Evolutionary conservation across 2,329 filamentous ascomycete species (phyloP).

Genomic region (Trichoderma sp.): DNA sequence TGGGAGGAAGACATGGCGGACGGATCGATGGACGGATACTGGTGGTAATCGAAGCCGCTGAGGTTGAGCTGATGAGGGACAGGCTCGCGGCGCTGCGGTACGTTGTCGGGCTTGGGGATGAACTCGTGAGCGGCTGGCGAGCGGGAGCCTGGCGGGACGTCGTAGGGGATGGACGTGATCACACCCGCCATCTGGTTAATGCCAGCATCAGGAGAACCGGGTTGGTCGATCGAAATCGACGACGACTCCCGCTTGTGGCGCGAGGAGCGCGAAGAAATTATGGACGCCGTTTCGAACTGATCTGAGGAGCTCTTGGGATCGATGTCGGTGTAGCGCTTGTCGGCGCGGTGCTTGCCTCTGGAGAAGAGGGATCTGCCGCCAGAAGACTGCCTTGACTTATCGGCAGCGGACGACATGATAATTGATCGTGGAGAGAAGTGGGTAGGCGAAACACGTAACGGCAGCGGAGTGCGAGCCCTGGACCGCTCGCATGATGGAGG

Average conservation of each 20-base stretch:
- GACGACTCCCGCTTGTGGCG: slow-evolving; percentile 75
- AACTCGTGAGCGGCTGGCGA: slow-evolving; percentile 74
- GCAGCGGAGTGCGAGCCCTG: slow-evolving; percentile 38
- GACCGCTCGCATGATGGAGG: slow-evolving; percentile 45
- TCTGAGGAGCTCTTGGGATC: slow-evolving; percentile 60
- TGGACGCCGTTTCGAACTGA: slow-evolving; percentile 59
- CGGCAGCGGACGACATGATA: slow-evolving; percentile 65
- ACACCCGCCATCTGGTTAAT: slow-evolving; percentile 77
- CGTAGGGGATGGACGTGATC: slow-evolving; percentile 87
- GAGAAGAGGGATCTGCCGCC: slow-evolving; percentile 81
- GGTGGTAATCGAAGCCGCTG: slow-evolving; percentile 76
- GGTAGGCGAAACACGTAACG: slow-evolving; percentile 37
- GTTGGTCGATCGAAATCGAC: slow-evolving; percentile 68
- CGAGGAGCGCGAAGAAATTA: slow-evolving; percentile 68
- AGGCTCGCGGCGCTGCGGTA: slow-evolving; percentile 66
- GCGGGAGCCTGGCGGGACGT: slow-evolving; percentile 65
- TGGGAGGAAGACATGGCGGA: slow-evolving; percentile 57
- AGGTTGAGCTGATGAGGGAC: slow-evolving; percentile 84
- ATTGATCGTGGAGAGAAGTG: slow-evolving; percentile 22
- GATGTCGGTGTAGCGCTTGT: slow-evolving; percentile 61
- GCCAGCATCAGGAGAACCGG: slow-evolving; percentile 63
- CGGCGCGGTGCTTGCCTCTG: slow-evolving; percentile 74
- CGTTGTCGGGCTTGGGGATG: slow-evolving; percentile 66
- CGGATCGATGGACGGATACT: slow-evolving; percentile 76
- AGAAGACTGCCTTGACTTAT: slow-evolving; percentile 81